Conservation (phyloP, 1,284 basidiomycete genomes). For the Ustilago cynodontis region DNA sequence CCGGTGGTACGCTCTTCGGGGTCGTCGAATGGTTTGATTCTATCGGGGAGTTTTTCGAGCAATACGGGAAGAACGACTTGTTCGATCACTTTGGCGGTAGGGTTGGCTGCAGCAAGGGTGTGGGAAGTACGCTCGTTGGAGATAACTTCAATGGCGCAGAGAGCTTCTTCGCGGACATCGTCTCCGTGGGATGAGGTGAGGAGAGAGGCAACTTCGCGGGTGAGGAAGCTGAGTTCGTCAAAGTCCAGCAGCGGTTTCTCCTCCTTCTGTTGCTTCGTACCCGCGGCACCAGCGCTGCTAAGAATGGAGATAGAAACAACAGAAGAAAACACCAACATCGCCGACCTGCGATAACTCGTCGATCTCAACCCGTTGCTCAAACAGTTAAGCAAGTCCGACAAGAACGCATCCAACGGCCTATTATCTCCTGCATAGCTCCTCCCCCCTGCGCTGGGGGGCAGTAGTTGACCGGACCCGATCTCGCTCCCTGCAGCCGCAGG, state of each 20-base stretch:
- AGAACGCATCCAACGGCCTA: conserved; percentile 58
- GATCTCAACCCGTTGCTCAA: conserved; percentile 59
- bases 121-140: conserved; percentile 78
- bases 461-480: conserved; percentile 36
- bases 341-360: conserved; percentile 44
- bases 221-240: conserved; percentile 82
- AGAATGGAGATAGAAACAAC: conserved; percentile 54
- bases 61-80: conserved; percentile 72
- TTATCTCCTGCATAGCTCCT: conserved; percentile 55
- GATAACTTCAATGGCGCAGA: conserved; percentile 42
- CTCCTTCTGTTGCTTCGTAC: not conserved
- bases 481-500: not conserved
- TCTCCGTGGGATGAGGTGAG: conserved; percentile 76
- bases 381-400: conserved; percentile 53
- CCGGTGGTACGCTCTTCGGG: conserved; percentile 27
- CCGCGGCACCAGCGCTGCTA: conserved; percentile 13
- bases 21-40: conserved; percentile 37
- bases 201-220: conserved; percentile 80
- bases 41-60: conserved; percentile 54
- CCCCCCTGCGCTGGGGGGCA: conserved; percentile 20
- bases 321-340: conserved; percentile 58
- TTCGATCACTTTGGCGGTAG: conserved; percentile 78
- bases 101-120: conserved; percentile 78
- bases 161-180: conserved; percentile 71
- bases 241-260: conserved; percentile 74